Evolutionary conservation across 495 filamentous ascomycete species (phyloP).

Genomic region (Tirmania nivea): DNA sequence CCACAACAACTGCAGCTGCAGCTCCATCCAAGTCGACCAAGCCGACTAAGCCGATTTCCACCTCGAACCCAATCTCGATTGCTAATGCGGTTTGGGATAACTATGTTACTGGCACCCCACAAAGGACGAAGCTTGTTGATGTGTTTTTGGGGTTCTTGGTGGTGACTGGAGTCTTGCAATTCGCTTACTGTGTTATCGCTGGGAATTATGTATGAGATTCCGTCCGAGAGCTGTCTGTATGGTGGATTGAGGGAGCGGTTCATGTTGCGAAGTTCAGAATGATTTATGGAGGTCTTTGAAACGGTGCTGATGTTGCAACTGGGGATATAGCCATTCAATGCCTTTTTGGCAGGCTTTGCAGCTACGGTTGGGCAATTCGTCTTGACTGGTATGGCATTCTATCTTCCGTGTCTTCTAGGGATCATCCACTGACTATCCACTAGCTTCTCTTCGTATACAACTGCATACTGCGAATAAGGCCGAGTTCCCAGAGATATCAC

Average conservation of each 20-base stretch:
- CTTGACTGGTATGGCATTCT: constrained; percentile 46
- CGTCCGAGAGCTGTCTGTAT: not conserved
- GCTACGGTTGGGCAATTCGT: constrained; percentile 97
- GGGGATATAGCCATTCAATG: constrained; percentile 73
- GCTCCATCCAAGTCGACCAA: not conserved
- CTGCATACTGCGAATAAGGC: constrained; percentile 54
- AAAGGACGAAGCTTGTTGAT: constrained; percentile 82
- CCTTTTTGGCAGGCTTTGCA: constrained; percentile 84
- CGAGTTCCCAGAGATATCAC: constrained; percentile 45
- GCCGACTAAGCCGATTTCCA: constrained; percentile 1
- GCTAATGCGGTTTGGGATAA: constrained; percentile 39
- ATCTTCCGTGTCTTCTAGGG: not conserved
- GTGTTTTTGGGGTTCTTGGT: constrained; percentile 80
- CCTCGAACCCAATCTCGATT: constrained; percentile 13
- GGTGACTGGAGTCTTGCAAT: constrained; percentile 68
- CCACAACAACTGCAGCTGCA: constrained; percentile 3
- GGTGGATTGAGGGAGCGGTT: not conserved
- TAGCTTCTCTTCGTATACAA: constrained; percentile 68
- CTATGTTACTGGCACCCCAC: constrained; percentile 59
- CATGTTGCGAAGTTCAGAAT: not conserved
- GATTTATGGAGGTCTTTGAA: constrained; percentile 4
- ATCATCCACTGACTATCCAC: constrained; percentile 2
- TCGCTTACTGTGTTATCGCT: constrained; percentile 74
- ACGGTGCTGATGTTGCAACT: not conserved
- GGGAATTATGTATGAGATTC: constrained; percentile 68